A percentile compares a stretch with the other conserved stretches of the same genome.
Evolutionary conservation across 495 filamentous ascomycete genomes (phyloP).

Genomic region (Friedmanniomyces simplex): DNA sequence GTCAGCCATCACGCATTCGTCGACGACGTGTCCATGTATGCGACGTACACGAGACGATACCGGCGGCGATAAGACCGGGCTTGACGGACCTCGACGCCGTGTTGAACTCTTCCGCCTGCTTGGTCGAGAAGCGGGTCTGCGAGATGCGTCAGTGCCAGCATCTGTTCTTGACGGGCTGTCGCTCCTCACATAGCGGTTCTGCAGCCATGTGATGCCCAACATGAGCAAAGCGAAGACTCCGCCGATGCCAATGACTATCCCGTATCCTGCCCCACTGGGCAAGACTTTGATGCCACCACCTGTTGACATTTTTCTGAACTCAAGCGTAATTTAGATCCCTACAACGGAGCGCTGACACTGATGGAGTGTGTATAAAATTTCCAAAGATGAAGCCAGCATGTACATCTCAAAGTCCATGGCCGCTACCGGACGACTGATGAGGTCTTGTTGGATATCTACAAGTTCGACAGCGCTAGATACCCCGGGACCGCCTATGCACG

Average conservation of each 20-base stretch:
- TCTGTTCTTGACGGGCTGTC: neutral
- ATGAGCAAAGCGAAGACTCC: conserved; percentile 38
- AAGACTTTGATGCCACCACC: neutral
- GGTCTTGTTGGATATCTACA: too few species aligned
- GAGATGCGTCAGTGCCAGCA: neutral
- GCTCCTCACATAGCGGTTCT: conserved; percentile 35
- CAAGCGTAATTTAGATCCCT: too few species aligned
- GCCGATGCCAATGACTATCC: conserved; percentile 39
- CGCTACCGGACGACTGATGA: too few species aligned
- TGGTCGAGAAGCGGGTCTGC: conserved; percentile 35
- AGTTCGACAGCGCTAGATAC: too few species aligned
- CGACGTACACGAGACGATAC: conserved; percentile 31
- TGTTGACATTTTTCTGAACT: neutral
- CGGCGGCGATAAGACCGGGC: conserved; percentile 40
- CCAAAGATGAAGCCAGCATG: too few species aligned
- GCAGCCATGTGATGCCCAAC: conserved; percentile 35
- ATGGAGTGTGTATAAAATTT: too few species aligned
- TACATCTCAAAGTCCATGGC: too few species aligned
- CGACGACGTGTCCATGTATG: neutral
- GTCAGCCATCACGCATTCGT: neutral
- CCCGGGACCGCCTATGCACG: neutral
- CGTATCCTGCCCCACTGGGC: neutral
- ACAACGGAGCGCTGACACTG: too few species aligned
- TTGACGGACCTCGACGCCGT: conserved; percentile 40
- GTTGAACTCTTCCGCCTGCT: conserved; percentile 41